Base-by-base conservation (phyloP, 208 protist genomes). In the Leishmania braziliensis region DNA sequence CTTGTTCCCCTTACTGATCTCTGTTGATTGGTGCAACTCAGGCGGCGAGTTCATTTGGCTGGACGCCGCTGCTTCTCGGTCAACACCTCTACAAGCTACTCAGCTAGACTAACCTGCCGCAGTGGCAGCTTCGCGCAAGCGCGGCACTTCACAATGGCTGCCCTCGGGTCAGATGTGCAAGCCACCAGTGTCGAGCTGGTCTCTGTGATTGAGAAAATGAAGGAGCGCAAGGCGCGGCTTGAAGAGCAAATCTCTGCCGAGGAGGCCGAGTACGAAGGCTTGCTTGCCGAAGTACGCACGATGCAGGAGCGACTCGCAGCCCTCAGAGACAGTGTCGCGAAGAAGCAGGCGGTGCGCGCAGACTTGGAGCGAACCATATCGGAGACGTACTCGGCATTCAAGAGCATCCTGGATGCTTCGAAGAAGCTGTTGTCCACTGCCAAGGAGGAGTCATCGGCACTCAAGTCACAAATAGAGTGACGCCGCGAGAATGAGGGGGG, bases 191-290 rank as follows among this genome's bases (percentile, higher is more conserved):
- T 93, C n/a, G 92, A 96, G 86, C 85, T 97, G 9, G 95, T 97
- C 6, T 88, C 93, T 33, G 84, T 96, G 26, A 98, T 98, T 72
- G 96, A 98, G 71, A 93, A 96, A 73, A 90, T 98, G 89, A 90
- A 92, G 73, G 95, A 98, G 78, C 89, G 89, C 5, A 90, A 95
- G 33, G 76, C 72, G 33, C 79, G 91, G 73, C 84, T 97, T 23
- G 91, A 95, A 33, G 76, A 88, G 39, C 84, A 91, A 71, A 98
- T 98, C 51, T 73, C 87, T 8, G 82, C 90, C 10, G 95, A 97
- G 43, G 88, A 97, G 50, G 93, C 91, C 26, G 91, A 98, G 79
- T 81, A 86, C 54, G 77, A 78, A 12, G 85, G 86, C 1, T 16
- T 95, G 39, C 56, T 92, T 16, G 84, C 80, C 16, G 92, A 96